Evolutionary conservation across 2,329 filamentous ascomycete genomes (phyloP).

Genomic region (Calonectria montana): DNA sequence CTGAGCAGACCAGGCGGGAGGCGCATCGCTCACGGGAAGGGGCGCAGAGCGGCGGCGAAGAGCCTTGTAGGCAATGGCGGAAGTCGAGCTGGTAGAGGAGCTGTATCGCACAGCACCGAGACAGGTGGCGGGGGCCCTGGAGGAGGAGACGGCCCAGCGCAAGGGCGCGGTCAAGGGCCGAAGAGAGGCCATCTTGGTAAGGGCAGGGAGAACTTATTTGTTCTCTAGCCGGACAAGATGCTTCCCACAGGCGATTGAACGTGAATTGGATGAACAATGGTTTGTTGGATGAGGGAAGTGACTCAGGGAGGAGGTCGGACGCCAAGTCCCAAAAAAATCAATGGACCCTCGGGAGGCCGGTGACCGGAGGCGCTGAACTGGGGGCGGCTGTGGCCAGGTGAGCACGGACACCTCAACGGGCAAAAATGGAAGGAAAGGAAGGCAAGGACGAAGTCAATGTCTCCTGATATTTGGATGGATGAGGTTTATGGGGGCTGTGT

Average conservation of each 20-base stretch:
- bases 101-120: constrained; percentile 49
- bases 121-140: constrained; percentile 42
- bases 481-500: not conserved
- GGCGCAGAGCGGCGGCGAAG: constrained; percentile 90
- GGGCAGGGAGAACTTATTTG: constrained; percentile 32
- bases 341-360: constrained; percentile 39
- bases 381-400: constrained; percentile 17
- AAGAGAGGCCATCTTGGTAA: constrained; percentile 57
- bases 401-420: constrained; percentile 38
- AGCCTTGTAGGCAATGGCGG: constrained; percentile 96
- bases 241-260: constrained; percentile 34
- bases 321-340: constrained; percentile 40
- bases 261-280: constrained; percentile 35
- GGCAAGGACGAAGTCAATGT: constrained; percentile 14
- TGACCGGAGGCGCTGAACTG: constrained; percentile 39
- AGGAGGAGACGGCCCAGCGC: constrained; percentile 48
- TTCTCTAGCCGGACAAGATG: constrained; percentile 42
- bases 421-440: constrained; percentile 15
- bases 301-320: constrained; percentile 38
- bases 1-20: constrained; percentile 87
- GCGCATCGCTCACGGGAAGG: constrained; percentile 80
- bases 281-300: constrained; percentile 29
- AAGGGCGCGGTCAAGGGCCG: constrained; percentile 55
- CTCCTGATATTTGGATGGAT: not conserved
- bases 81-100: constrained; percentile 76